Conservation (phyloP, 345 rosid species). For the Syzygium jambos region DNA sequence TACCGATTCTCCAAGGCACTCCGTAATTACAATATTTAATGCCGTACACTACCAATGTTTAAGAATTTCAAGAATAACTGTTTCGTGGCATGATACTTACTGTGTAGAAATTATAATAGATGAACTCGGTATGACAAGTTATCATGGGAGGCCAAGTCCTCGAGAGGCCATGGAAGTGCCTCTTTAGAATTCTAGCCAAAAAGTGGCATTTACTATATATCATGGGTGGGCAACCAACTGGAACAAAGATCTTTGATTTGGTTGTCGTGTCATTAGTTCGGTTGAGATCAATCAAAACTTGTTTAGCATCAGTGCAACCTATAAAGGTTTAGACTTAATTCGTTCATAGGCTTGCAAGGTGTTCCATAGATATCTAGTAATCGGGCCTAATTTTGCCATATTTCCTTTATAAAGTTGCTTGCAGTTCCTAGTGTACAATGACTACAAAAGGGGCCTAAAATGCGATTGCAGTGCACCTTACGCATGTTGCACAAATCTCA, state of each 20-base stretch:
- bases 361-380: not conserved
- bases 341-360: accelerated
- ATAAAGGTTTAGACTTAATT: not conserved
- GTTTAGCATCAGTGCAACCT: not conserved
- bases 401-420: too few relatives aligned
- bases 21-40: not conserved
- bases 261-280: not conserved
- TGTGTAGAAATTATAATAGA: not conserved
- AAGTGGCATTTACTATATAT: not conserved
- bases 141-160: accelerated
- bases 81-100: not conserved
- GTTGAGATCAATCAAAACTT: not conserved
- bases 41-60: not conserved
- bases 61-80: not conserved
- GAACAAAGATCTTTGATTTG: not conserved
- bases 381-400: not conserved
- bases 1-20: not conserved
- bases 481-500: not conserved
- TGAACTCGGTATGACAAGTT: not conserved
- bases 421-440: not conserved
- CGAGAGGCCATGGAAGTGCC: not conserved
- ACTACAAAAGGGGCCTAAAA: too few relatives aligned
- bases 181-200: not conserved
- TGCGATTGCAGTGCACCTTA: accelerated
- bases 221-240: too few relatives aligned